Conservation (phyloP, 164 flowering plant species). For the Aristolochia californica region DNA sequence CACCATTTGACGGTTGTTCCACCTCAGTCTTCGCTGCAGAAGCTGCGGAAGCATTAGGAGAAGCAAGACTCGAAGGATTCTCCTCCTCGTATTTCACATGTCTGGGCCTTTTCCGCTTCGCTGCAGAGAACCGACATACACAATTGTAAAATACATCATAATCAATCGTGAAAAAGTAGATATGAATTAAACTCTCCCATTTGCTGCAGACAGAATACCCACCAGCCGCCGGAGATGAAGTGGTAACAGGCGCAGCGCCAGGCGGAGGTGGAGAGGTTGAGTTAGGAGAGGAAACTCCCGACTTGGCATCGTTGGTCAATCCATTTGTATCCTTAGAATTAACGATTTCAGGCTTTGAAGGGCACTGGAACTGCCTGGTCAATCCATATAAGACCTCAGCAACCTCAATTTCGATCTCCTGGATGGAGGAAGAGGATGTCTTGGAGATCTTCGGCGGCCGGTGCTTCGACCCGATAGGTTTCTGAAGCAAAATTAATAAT, state of each 20-base stretch:
- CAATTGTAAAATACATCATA: background rate
- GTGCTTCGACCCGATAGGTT: conserved; percentile 50
- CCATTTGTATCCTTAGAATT: conserved; percentile 32
- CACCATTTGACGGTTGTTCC: conserved; percentile 38
- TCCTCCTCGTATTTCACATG: conserved; percentile 56
- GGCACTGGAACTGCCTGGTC: conserved; percentile 64
- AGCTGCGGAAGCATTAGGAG: conserved; percentile 3
- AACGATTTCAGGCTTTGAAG: conserved; percentile 41
- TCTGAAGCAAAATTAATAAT: conserved; percentile 31
- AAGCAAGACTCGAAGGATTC: conserved; percentile 20
- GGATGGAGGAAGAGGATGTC: conserved; percentile 44
- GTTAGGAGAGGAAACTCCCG: conserved; percentile 65
- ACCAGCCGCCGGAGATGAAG: conserved; percentile 40
- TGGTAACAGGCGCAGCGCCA: conserved; percentile 31
- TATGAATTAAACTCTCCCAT: no score
- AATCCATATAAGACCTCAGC: conserved; percentile 89
- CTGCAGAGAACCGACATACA: conserved; percentile 39
- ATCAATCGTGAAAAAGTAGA: background rate
- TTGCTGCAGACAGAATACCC: conserved; percentile 8
- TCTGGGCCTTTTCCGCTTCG: conserved; percentile 85
- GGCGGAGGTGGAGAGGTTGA: conserved; percentile 34
- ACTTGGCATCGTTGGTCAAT: conserved; percentile 41
- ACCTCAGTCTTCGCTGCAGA: conserved; percentile 25
- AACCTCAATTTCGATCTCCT: conserved; percentile 91
- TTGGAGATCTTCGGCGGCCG: conserved; percentile 50